Evolutionary conservation across 306 rosid genomes (phyloP), one percentile per base, ranked within the genome.

Genomic region (Trifolium dubium): DNA sequence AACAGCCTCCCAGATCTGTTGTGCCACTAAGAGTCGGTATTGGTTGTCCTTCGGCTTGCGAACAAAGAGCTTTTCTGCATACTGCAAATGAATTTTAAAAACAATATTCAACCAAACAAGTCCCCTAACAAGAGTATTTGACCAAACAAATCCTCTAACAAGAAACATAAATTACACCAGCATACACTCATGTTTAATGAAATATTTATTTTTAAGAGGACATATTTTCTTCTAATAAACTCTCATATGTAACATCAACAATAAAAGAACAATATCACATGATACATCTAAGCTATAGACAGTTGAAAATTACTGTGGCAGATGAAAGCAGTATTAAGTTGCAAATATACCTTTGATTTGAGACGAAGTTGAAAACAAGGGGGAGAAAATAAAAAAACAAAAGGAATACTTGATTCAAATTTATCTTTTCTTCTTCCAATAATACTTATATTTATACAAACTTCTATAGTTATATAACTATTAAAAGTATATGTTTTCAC

Each of bases 1-100:
- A 69, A 92, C 97, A 55, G 89, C 93, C 75, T 92, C 99, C 98
- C 96, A 92, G 54, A 95, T 87, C 78, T 90, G 98, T 69, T 83
- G 99, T 31, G 96, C 92, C 76, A 92, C 87, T 67, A 88, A 51
- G 66, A 86, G 83, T 51, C 79, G 86, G 81, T 85, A 88, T 58
- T 94, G 97, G 66, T 75, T 85, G 73, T 95, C 98, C 82, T 87
- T 95, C 5, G 88, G 92, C 82, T 71, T 95, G 74, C 90, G 91
- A 61, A 88, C 92, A 71, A 92, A 95, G 81, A 86, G 77, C 87
- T 95, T 95, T 72, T 95, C 99, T 10, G 98, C 99, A 72, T 95
- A 95, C 99, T 94, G 90, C 51, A 23, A 23, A 23, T 23, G 23
- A 23, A 23, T 23, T 23, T 23, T 23, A 23, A 23, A 23, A 23